Evolutionary conservation across 441 rosid species (phyloP).

Genomic region (Erysimum pusillum): DNA sequence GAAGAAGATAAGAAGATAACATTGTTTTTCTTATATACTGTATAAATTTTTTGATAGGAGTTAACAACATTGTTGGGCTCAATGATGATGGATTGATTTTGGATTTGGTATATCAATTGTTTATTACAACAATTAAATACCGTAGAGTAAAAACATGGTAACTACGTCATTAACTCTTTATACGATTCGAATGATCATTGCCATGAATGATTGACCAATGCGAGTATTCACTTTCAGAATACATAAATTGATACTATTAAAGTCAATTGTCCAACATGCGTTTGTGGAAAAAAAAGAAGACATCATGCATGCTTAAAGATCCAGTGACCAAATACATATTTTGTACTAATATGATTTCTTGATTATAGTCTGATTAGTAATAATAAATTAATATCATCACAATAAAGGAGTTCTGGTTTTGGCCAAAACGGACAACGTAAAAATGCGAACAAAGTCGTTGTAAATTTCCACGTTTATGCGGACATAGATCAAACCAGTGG

Average conservation of each 20-base stretch:
- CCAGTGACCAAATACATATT: not conserved
- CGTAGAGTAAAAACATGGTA: slow-evolving; percentile 42
- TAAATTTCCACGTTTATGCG: slow-evolving; percentile 29
- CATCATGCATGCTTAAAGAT: not conserved
- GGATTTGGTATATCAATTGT: slow-evolving; percentile 12
- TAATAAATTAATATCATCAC: not conserved
- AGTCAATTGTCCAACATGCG: not conserved
- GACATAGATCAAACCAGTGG: slow-evolving; percentile 42
- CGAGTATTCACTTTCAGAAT: not conserved
- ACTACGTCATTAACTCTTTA: slow-evolving; percentile 30
- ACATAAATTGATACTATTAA: not conserved
- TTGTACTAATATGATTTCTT: slow-evolving; percentile 1
- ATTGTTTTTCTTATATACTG: not conserved
- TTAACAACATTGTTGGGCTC: slow-evolving; percentile 16
- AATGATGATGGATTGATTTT: slow-evolving; percentile 21
- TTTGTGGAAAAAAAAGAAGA: no score
- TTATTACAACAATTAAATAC: slow-evolving; percentile 21
- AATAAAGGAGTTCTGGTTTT: not conserved
- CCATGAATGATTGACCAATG: slow-evolving; percentile 15
- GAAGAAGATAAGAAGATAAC: not conserved
- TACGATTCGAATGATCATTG: slow-evolving; percentile 24
- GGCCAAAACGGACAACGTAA: slow-evolving; percentile 20
- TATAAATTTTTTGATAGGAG: no score
- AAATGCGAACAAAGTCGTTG: slow-evolving; percentile 28
- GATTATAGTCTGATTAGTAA: not conserved